phyloP scores from a whole-genome alignment of 2,329 filamentous ascomycete genomes.

The Fusarium zealandicum region DNA sequence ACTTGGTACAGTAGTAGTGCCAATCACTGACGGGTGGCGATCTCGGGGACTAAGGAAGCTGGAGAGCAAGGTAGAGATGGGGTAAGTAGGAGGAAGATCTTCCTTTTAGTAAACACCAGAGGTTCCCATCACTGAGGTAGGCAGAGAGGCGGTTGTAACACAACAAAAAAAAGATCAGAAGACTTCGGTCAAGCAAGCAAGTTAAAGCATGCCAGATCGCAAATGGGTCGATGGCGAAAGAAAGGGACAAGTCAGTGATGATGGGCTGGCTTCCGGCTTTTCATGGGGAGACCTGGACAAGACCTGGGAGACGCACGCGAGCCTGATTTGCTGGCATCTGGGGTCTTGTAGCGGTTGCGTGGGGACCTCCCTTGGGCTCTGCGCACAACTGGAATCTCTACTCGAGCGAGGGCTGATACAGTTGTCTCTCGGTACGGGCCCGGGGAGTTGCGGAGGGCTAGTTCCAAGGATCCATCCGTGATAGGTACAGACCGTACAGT shows the following conservation, averaged over 20 bases:
- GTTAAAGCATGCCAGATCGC: slow-evolving; percentile 29
- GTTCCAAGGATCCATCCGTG: neutral
- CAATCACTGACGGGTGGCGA: slow-evolving; percentile 40
- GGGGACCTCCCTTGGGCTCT: slow-evolving; percentile 26
- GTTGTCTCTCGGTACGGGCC: neutral
- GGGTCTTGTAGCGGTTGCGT: slow-evolving; percentile 31
- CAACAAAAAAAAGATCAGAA: slow-evolving; percentile 17
- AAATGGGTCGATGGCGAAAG: slow-evolving; percentile 41
- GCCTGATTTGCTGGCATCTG: slow-evolving; percentile 36
- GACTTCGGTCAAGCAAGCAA: slow-evolving; percentile 12
- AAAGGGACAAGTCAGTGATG: slow-evolving; percentile 41
- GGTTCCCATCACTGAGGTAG: slow-evolving; percentile 27
- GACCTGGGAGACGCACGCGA: slow-evolving; percentile 23
- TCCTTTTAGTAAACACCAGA: slow-evolving; percentile 27
- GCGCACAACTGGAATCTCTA: neutral
- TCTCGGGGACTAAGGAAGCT: slow-evolving; percentile 28
- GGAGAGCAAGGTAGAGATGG: neutral
- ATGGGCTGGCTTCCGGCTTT: slow-evolving; percentile 36
- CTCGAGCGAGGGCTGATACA: slow-evolving; percentile 4
- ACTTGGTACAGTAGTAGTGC: slow-evolving; percentile 17
- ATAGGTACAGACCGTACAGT: too few species aligned
- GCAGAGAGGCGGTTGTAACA: slow-evolving; percentile 9
- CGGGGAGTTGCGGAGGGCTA: neutral
- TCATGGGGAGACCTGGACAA: slow-evolving; percentile 35
- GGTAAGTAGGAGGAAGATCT: slow-evolving; percentile 7